Base-by-base conservation (phyloP, 2,329 filamentous ascomycete species). In the Xylariaceae sp. region DNA sequence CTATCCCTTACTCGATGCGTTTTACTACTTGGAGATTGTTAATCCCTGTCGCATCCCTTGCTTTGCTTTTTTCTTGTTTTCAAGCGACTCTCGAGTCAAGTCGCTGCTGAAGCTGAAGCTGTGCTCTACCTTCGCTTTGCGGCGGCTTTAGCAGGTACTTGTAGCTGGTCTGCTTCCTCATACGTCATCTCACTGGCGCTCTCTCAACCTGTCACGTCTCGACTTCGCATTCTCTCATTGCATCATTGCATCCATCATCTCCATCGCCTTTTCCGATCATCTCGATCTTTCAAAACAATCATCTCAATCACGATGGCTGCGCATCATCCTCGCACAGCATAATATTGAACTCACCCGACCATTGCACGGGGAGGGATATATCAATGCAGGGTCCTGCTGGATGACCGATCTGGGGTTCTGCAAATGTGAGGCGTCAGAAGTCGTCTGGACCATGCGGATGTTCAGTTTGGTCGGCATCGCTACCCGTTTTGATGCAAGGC, bases 221-320 rank as follows among this genome's bases (percentile, higher is more conserved):
- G 23, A 4, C 23, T 30, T 30, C 23, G 6, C 23, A 4, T 1
- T 30, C 1, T 30, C 23, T 30, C 4, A 30, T 57, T 55, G 54
- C 56, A 62, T 64, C 59, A 55, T 60, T 45, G 52, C 41, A 18
- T 3, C 51, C 50, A 56, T 57, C 58, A 52, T 3, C 3, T 1
- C 5, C 23, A 30, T 30, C 23, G 23, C 23, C 4, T 30, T 30
- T 30, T 30, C 23, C 23, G 23, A 30, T 30, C 23, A 30, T 30
- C 23, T 30, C 23, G 23, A 30, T 30, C 23, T 30, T 30, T 30
- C 37, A 41, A 9, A 13, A 41, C 37, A 41, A 41, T 9, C 11
- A 41, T 41, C 37, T 13, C 8, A 41, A 41, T 41, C 9, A 41
- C 11, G 23, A 41, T 41, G 37, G 37, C 37, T 13, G 8, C 4